Percentiles rank a stretch among this genome's conserved stretches.
Evolutionary conservation across 495 filamentous ascomycete genomes (phyloP).

Genomic region (Rostrohypoxylon terebratum): DNA sequence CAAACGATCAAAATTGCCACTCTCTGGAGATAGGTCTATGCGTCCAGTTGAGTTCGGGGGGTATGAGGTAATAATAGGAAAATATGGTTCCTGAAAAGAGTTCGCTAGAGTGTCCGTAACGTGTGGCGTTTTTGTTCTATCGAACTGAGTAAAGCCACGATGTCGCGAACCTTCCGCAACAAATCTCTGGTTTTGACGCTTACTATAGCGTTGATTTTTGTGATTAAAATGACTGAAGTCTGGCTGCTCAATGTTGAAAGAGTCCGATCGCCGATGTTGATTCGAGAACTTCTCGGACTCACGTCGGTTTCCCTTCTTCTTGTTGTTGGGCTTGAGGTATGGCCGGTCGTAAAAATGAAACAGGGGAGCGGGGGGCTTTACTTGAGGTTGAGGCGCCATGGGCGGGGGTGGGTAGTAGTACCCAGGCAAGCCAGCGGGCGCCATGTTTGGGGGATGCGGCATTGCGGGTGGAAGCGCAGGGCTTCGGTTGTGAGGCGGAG

Average conservation of each 20-base stretch:
- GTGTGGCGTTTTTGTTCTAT: constrained; percentile 30
- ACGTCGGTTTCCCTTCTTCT: constrained; percentile 57
- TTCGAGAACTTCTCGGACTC: constrained; percentile 61
- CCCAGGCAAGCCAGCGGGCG: constrained; percentile 59
- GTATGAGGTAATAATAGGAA: constrained; percentile 53
- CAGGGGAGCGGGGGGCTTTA: constrained; percentile 71
- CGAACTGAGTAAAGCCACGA: constrained; percentile 22
- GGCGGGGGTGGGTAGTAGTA: constrained; percentile 69
- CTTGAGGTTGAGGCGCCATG: constrained; percentile 71
- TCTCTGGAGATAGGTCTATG: constrained; percentile 74
- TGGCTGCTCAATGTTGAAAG: constrained; percentile 47
- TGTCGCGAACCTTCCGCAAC: constrained; percentile 36
- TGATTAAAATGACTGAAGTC: constrained; percentile 44
- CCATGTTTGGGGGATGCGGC: constrained; percentile 73
- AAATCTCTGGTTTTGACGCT: constrained; percentile 53
- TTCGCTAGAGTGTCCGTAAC: constrained; percentile 44
- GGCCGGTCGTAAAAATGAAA: constrained; percentile 45
- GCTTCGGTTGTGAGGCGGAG: constrained; percentile 67
- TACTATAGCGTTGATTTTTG: constrained; percentile 54
- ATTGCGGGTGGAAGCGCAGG: constrained; percentile 76
- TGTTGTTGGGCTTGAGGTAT: constrained; percentile 52
- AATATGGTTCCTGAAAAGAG: constrained; percentile 46
- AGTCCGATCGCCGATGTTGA: constrained; percentile 48
- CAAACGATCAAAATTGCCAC: constrained; percentile 76
- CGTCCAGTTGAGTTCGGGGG: constrained; percentile 39